These are phyloP conservation scores for Periconia digitata DNA, from an alignment of 2,329 filamentous ascomycete species.

Conservation along the genomic window DNA sequence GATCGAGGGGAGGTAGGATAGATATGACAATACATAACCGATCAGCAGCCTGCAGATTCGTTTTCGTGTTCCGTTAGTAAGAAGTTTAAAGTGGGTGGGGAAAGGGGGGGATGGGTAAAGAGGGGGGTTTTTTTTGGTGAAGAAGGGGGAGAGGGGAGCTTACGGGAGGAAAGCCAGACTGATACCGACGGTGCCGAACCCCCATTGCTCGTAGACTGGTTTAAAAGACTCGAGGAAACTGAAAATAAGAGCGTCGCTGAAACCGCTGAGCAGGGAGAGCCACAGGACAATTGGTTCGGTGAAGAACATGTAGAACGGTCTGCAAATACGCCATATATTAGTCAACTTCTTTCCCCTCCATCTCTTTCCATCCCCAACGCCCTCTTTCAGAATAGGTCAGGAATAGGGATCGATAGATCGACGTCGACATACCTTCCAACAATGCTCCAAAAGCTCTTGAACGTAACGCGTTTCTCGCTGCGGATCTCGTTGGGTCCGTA, in stretches of 20 bases:
- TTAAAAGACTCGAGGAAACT: conserved; percentile 72
- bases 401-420: too few species aligned
- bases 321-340: too few species aligned
- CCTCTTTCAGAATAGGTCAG: conserved; percentile 24
- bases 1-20: conserved; percentile 61
- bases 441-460: conserved; percentile 50
- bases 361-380: too few species aligned
- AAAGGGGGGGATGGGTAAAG: not conserved
- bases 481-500: conserved; percentile 70
- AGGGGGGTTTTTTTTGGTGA: not conserved
- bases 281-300: conserved; percentile 73
- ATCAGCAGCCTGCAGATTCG: conserved; percentile 63
- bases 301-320: conserved; percentile 72
- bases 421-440: conserved; percentile 44
- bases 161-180: conserved; percentile 64
- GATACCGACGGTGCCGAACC: conserved; percentile 58
- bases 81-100: too few species aligned
- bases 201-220: conserved; percentile 68
- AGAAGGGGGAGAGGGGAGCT: conserved; percentile 2
- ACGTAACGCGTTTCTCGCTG: conserved; percentile 40
- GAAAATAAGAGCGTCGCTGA: conserved; percentile 75
- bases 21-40: conserved; percentile 65
- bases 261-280: conserved; percentile 70
- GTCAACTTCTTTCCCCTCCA: too few species aligned
- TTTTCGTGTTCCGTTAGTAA: too few species aligned